Conservation (phyloP, 441 rosid species). For the Rhodomyrtus psidioides region DNA sequence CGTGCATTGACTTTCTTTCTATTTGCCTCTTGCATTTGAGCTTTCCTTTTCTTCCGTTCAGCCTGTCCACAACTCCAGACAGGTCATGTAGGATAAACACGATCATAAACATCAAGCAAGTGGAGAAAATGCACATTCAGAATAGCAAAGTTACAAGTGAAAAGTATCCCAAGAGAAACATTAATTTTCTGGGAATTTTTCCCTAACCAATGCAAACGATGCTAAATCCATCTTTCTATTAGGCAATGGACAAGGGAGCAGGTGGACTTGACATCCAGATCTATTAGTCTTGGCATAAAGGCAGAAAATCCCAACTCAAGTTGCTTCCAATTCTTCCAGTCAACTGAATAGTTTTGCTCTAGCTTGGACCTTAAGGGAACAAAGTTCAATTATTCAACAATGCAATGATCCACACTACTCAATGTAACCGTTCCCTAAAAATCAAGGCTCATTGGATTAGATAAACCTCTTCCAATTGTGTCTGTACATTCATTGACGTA, state of each 20-base stretch:
- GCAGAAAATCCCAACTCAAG: not conserved
- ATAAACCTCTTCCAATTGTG: not conserved
- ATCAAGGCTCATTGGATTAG: not conserved
- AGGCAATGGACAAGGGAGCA: not conserved
- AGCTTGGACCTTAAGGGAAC: not conserved
- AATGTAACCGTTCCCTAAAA: not conserved
- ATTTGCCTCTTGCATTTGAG: constrained; percentile 67
- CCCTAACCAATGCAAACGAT: not conserved
- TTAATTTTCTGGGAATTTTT: not conserved
- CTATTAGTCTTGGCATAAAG: not conserved
- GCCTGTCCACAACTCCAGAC: constrained; percentile 33
- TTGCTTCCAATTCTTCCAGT: not conserved
- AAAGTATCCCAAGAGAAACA: not conserved
- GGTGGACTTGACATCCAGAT: not conserved
- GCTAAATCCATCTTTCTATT: not conserved
- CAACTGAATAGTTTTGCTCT: not conserved
- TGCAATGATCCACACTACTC: not conserved
- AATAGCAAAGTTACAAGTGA: not conserved
- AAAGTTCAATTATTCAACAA: not conserved
- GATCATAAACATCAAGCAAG: not conserved
- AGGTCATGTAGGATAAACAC: not conserved
- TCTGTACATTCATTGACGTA: not conserved
- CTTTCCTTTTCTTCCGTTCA: constrained; percentile 90
- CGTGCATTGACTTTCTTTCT: constrained; percentile 57
- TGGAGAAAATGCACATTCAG: not conserved